phyloP scores from a whole-genome alignment of 805 yeast genomes.

The Priceomyces haplophilus region DNA sequence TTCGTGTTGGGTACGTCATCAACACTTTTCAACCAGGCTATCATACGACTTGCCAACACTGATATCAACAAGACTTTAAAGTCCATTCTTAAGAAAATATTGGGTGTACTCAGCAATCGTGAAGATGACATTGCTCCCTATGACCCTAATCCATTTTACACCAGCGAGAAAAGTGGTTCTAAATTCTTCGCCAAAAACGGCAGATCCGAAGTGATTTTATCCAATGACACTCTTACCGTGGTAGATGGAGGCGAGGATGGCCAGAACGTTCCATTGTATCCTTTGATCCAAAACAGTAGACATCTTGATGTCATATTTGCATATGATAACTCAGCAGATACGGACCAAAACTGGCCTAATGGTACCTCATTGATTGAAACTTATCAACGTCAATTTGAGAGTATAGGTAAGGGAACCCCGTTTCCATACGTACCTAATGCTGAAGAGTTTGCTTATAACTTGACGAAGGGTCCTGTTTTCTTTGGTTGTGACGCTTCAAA shows the following conservation, averaged over 20 bases:
- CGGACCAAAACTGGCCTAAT: constrained; percentile 39
- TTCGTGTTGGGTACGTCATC: constrained; percentile 41
- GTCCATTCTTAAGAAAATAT: constrained; percentile 21
- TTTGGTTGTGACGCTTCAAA: constrained; percentile 77
- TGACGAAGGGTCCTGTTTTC: constrained; percentile 58
- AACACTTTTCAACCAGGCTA: constrained; percentile 34
- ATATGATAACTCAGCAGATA: constrained; percentile 42
- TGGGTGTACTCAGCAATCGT: constrained; percentile 20
- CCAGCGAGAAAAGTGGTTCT: constrained; percentile 14
- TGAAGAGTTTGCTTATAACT: constrained; percentile 59
- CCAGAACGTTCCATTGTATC: constrained; percentile 42
- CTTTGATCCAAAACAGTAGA: constrained; percentile 36
- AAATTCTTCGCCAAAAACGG: not conserved
- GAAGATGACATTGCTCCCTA: constrained; percentile 39
- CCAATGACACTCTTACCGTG: constrained; percentile 30
- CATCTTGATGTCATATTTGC: constrained; percentile 41
- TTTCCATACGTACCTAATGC: constrained; percentile 80
- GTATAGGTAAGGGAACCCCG: constrained; percentile 55
- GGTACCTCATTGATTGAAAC: constrained; percentile 38
- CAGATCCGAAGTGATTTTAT: constrained; percentile 14
- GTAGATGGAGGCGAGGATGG: constrained; percentile 45
- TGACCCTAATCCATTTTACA: constrained; percentile 38
- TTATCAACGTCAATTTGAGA: constrained; percentile 31
- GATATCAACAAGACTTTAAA: constrained; percentile 22
- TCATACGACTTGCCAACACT: constrained; percentile 21